Evolutionary conservation across 2,329 filamentous ascomycete genomes (phyloP).

Genomic region (Lachnellula arida): DNA sequence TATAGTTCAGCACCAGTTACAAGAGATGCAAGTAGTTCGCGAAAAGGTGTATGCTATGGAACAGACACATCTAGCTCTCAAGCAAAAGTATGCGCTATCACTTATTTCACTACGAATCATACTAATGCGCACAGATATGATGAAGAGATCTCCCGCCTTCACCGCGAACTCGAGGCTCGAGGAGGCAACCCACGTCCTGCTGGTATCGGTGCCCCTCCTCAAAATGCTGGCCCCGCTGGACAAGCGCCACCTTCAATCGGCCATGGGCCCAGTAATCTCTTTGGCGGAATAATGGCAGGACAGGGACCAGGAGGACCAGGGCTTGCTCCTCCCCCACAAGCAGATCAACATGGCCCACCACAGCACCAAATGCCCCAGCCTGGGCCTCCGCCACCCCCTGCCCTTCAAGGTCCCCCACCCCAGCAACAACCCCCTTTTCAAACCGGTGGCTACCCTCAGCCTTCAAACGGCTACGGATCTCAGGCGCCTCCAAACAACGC

Average conservation of each 20-base stretch:
- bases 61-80: slow-evolving; percentile 80
- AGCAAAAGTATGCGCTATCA: slow-evolving; percentile 69
- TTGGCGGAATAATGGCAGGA: slow-evolving; percentile 94
- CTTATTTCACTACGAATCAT: not conserved
- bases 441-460: slow-evolving; percentile 52
- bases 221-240: slow-evolving; percentile 76
- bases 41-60: slow-evolving; percentile 93
- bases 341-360: slow-evolving; percentile 53
- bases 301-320: slow-evolving; percentile 78
- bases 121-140: slow-evolving; percentile 65
- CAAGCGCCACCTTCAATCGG: slow-evolving; percentile 81
- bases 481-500: slow-evolving; percentile 81
- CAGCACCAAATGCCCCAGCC: slow-evolving; percentile 66
- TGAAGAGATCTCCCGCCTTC: slow-evolving; percentile 79
- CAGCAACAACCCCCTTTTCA: slow-evolving; percentile 65
- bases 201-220: slow-evolving; percentile 66
- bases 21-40: slow-evolving; percentile 91
- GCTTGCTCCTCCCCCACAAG: slow-evolving; percentile 63
- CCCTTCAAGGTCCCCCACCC: slow-evolving; percentile 45
- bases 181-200: slow-evolving; percentile 60
- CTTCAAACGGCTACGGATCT: slow-evolving; percentile 68
- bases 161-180: slow-evolving; percentile 77
- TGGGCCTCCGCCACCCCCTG: slow-evolving; percentile 46
- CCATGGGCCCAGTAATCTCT: slow-evolving; percentile 83
- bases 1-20: slow-evolving; percentile 80